Percentiles rank a stretch among this genome's conserved stretches.
These are phyloP conservation scores for Rhodotorula kratochvilovae DNA, from an alignment of 768 basidiomycete genomes.

Conservation along the genomic window DNA sequence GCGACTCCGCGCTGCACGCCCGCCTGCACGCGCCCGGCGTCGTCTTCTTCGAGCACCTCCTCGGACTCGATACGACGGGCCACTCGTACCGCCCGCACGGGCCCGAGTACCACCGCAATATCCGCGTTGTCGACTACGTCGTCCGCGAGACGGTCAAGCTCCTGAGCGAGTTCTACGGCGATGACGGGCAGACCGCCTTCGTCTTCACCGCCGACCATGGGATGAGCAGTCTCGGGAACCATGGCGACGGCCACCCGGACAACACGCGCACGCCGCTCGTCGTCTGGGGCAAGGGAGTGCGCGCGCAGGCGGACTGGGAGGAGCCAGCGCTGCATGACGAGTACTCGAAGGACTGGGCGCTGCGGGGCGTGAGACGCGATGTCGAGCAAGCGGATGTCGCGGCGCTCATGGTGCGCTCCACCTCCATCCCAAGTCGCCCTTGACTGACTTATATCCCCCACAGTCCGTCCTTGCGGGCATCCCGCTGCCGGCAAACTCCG, in stretches of 20 bases:
- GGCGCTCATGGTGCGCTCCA: constrained; percentile 58
- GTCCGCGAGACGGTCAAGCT: constrained; percentile 64
- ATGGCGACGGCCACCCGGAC: constrained; percentile 85
- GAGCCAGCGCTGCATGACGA: constrained; percentile 54
- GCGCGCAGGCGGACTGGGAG: constrained; percentile 11
- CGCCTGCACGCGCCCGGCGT: constrained; percentile 60
- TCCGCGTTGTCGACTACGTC: constrained; percentile 70
- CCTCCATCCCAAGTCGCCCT: background rate
- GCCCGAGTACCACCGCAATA: constrained; percentile 81
- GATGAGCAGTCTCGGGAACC: constrained; percentile 82
- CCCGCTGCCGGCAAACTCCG: constrained; percentile 74
- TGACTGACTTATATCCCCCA: background rate
- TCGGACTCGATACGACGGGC: constrained; percentile 80
- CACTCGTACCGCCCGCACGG: constrained; percentile 82
- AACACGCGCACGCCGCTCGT: constrained; percentile 80
- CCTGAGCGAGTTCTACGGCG: constrained; percentile 61
- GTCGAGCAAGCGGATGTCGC: constrained; percentile 80
- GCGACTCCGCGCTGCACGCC: constrained; percentile 53
- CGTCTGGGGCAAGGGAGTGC: constrained; percentile 73
- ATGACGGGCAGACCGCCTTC: constrained; percentile 62
- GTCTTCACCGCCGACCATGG: constrained; percentile 86
- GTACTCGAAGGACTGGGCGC: constrained; percentile 63
- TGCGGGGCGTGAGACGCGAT: constrained; percentile 62
- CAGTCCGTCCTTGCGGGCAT: constrained; percentile 61
- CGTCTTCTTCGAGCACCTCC: constrained; percentile 75